Conservation (phyloP, 2,329 filamentous ascomycete species). For the Botryotinia globosa region DNA sequence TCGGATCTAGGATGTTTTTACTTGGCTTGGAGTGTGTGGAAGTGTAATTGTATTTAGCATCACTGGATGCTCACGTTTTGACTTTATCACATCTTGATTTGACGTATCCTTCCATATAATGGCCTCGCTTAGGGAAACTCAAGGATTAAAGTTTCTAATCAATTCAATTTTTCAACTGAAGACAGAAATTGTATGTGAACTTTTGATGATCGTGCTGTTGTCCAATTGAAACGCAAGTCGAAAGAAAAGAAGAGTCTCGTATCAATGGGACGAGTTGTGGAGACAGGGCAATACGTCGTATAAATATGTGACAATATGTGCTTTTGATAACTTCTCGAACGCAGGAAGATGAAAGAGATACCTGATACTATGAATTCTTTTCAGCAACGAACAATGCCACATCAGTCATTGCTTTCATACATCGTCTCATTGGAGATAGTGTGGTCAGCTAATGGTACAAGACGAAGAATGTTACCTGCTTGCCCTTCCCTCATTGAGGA, state of each 20-base stretch:
- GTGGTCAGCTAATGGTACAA: neutral
- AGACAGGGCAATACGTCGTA: neutral
- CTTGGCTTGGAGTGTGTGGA: neutral
- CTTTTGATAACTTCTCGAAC: neutral
- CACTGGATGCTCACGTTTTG: neutral
- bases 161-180: neutral
- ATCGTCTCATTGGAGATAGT: neutral
- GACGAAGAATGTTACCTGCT: accelerated
- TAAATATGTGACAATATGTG: neutral
- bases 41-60: neutral
- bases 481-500: neutral
- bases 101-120: neutral
- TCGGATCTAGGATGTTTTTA: neutral
- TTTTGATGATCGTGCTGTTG: neutral
- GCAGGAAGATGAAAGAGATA: neutral
- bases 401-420: neutral
- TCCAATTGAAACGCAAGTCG: neutral
- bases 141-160: neutral
- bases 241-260: neutral
- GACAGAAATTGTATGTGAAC: neutral
- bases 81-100: neutral
- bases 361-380: neutral
- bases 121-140: neutral
- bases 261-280: neutral
- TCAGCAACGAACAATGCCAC: neutral